phyloP scores from a whole-genome alignment of 179 eudicot species.

The Gypsophila paniculata region DNA sequence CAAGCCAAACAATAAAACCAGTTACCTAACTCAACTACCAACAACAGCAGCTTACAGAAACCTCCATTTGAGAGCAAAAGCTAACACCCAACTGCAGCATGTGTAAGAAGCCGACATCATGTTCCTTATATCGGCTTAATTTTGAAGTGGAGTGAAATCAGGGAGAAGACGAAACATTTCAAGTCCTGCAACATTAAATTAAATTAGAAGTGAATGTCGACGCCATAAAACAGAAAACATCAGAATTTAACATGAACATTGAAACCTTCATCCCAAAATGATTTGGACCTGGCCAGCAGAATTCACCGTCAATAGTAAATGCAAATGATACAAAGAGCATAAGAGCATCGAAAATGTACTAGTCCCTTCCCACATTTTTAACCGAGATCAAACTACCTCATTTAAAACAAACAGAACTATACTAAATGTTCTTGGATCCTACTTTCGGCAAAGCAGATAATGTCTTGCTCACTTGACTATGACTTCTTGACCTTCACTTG shows the following conservation, averaged over 20 bases:
- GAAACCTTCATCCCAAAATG: background rate
- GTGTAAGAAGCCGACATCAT: background rate
- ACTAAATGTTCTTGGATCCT: background rate
- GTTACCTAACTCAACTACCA: background rate
- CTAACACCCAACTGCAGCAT: conserved; percentile 1
- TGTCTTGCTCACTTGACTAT: too few relatives aligned
- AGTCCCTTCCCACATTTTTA: background rate
- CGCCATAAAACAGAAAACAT: background rate
- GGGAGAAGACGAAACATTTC: conserved; percentile 57
- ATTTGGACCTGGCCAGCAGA: background rate
- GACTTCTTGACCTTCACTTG: too few relatives aligned
- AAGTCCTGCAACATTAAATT: conserved; percentile 41
- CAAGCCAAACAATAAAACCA: background rate
- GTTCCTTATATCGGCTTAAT: conserved; percentile 51
- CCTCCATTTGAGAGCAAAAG: background rate
- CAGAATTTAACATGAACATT: background rate
- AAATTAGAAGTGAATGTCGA: background rate
- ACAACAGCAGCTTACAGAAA: background rate
- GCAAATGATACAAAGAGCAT: background rate
- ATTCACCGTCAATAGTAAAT: conserved; percentile 16
- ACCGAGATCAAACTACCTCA: background rate
- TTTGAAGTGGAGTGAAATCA: conserved; percentile 57
- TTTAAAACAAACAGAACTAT: background rate
- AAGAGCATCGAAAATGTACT: background rate
- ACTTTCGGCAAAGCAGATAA: too few relatives aligned